Conservation (phyloP, 2,329 filamentous ascomycete genomes). For the Cordyceps cicadae region DNA sequence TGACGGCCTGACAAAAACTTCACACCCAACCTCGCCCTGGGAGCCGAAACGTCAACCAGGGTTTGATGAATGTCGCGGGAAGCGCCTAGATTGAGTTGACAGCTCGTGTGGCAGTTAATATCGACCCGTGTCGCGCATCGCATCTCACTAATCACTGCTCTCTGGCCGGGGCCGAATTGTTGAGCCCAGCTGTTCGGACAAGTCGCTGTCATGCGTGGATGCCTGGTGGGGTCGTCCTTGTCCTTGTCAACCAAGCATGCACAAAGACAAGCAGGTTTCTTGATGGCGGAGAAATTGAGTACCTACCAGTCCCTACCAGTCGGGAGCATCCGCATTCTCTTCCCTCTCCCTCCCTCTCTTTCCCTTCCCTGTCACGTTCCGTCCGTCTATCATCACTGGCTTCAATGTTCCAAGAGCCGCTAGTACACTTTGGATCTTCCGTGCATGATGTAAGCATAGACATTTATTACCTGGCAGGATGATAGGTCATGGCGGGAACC, state of each 20-base stretch:
- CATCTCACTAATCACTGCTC: not conserved
- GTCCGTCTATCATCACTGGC: too few species aligned
- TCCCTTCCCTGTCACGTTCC: too few species aligned
- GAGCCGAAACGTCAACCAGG: not conserved
- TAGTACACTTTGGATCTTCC: not conserved
- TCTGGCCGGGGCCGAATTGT: not conserved
- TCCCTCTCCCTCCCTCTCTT: not conserved
- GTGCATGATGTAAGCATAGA: not conserved
- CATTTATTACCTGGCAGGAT: not conserved
- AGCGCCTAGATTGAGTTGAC: slow-evolving; percentile 3
- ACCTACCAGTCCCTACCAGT: too few species aligned
- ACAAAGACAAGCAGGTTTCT: not conserved
- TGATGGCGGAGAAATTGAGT: not conserved
- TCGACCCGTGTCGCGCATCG: slow-evolving; percentile 3
- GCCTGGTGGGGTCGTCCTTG: not conserved
- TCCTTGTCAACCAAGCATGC: not conserved
- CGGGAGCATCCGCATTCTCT: not conserved
- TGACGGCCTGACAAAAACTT: not conserved
- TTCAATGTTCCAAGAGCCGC: not conserved
- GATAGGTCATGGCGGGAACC: not conserved
- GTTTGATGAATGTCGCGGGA: not conserved
- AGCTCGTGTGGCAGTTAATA: slow-evolving; percentile 9
- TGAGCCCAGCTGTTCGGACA: slow-evolving; percentile 7
- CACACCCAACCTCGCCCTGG: not conserved
- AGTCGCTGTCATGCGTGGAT: slow-evolving; percentile 5